Conservation (phyloP, 2,329 filamentous ascomycete species). For the Cordyceps pruinosa region DNA sequence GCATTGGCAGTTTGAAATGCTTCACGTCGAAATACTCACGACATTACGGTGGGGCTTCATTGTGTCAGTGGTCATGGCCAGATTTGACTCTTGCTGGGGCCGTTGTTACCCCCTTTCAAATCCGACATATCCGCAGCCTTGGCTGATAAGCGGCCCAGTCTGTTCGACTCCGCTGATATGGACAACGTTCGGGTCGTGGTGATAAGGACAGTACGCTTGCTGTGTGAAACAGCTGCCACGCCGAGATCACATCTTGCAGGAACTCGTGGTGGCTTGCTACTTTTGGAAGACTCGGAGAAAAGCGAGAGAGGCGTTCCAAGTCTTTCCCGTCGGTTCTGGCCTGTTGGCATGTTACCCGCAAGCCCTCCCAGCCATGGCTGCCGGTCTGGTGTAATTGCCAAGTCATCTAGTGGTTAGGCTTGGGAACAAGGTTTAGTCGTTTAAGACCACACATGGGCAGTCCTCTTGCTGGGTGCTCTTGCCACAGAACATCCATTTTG, state of each 20-base stretch:
- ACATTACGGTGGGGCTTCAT: background rate
- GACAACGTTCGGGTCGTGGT: background rate
- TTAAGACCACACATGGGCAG: background rate
- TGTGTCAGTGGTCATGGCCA: background rate
- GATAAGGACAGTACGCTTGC: background rate
- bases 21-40: background rate
- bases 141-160: slow-evolving; percentile 1
- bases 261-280: slow-evolving; percentile 4
- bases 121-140: background rate
- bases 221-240: background rate
- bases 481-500: background rate
- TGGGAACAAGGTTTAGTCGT: slow-evolving; percentile 3
- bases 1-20: background rate
- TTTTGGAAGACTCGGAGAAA: background rate
- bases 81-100: background rate
- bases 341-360: background rate
- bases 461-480: background rate
- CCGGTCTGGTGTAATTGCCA: background rate
- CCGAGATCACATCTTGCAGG: slow-evolving; percentile 4
- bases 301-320: background rate
- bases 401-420: slow-evolving; percentile 1
- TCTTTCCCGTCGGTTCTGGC: background rate
- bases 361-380: background rate
- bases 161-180: background rate
- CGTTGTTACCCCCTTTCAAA: background rate